Conservation (phyloP, 2,329 filamentous ascomycete species). For the Gliomastix tumulicola region DNA sequence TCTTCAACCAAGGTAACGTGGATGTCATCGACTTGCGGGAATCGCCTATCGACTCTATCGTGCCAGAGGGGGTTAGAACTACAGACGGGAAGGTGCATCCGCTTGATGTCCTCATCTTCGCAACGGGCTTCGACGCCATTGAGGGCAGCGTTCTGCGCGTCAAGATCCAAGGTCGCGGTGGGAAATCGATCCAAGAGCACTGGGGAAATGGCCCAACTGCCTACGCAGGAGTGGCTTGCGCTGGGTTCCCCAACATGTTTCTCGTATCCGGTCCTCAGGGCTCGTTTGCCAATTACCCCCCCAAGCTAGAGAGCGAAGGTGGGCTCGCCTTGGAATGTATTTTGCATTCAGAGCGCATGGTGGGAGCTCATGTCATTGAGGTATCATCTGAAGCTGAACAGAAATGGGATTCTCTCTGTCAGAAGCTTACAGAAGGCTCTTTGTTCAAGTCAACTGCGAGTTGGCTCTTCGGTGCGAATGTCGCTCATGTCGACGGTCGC, state of each 20-base stretch:
- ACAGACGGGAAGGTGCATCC: constrained; percentile 19
- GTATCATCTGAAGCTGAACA: neutral
- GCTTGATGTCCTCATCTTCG: constrained; percentile 29
- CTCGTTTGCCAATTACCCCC: constrained; percentile 31
- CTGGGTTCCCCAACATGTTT: constrained; percentile 39
- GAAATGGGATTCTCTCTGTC: constrained; percentile 13
- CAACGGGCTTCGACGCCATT: constrained; percentile 33
- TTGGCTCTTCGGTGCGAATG: neutral
- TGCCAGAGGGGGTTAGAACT: constrained; percentile 23
- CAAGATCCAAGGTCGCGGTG: constrained; percentile 40
- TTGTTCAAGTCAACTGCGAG: constrained; percentile 8
- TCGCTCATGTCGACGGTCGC: neutral
- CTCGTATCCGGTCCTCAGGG: constrained; percentile 31
- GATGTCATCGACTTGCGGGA: constrained; percentile 35
- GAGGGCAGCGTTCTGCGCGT: constrained; percentile 64
- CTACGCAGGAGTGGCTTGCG: constrained; percentile 29
- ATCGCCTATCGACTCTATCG: constrained; percentile 30
- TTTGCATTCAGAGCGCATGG: constrained; percentile 17
- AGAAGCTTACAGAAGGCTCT: constrained; percentile 16
- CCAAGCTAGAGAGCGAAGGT: constrained; percentile 28
- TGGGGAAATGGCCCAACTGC: constrained; percentile 26
- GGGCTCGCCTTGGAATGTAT: constrained; percentile 26
- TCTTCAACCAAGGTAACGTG: constrained; percentile 38
- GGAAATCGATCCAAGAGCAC: constrained; percentile 21
- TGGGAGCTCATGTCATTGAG: constrained; percentile 11